Evolutionary conservation across 495 filamentous ascomycete species (phyloP).

Genomic region (Neurospora sp.): DNA sequence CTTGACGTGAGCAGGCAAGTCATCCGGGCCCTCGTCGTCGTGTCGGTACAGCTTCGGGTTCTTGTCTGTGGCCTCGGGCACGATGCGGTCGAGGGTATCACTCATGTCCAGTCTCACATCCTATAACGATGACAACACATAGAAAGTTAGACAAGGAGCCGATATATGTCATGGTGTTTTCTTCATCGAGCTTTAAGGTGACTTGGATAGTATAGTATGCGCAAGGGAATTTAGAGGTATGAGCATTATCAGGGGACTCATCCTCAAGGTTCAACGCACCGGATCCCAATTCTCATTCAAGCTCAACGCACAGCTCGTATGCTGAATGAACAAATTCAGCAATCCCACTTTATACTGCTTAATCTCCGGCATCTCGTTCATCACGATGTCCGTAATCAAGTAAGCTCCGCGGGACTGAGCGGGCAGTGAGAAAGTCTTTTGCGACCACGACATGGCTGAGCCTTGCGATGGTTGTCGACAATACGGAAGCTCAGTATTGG

Average conservation of each 20-base stretch:
- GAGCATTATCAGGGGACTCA: neutral
- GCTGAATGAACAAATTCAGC: conserved; percentile 82
- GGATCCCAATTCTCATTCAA: conserved; percentile 83
- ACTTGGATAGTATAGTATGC: too few species aligned
- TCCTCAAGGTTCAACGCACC: conserved; percentile 46
- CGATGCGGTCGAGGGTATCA: conserved; percentile 84
- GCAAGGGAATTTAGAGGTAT: too few species aligned
- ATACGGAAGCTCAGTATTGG: neutral
- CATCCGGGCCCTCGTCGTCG: conserved; percentile 24
- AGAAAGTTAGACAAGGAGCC: neutral
- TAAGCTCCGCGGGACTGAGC: conserved; percentile 69
- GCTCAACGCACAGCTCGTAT: conserved; percentile 76
- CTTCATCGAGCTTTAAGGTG: too few species aligned
- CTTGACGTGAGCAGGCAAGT: conserved; percentile 71
- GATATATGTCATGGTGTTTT: too few species aligned
- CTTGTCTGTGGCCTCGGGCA: conserved; percentile 54
- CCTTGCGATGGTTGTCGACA: conserved; percentile 4
- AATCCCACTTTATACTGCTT: conserved; percentile 72
- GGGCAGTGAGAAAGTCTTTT: conserved; percentile 72
- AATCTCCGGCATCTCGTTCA: conserved; percentile 63
- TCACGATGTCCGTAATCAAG: conserved; percentile 71
- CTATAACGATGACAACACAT: neutral
- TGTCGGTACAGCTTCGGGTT: conserved; percentile 77
- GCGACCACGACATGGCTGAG: conserved; percentile 59
- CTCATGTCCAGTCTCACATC: conserved; percentile 71